Percentiles rank a stretch among this genome's conserved stretches.
These are phyloP conservation scores for Quercus aquifolioides DNA, from an alignment of 306 rosid species.

Conservation along the genomic window DNA sequence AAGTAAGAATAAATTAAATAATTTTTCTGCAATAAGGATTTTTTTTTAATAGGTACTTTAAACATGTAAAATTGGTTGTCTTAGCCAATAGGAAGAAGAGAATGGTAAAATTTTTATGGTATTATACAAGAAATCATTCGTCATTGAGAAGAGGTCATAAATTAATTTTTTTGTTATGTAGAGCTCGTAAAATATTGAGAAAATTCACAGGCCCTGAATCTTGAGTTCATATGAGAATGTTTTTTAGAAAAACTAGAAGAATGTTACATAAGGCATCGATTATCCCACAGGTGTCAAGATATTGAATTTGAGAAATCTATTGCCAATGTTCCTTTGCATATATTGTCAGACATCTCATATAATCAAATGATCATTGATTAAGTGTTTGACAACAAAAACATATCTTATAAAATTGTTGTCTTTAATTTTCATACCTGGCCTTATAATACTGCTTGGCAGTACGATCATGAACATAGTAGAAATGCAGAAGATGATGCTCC, in stretches of 20 bases:
- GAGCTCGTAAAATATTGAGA: background rate
- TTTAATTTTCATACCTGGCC: conserved; percentile 64
- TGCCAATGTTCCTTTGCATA: background rate
- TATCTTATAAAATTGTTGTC: background rate
- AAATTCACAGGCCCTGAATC: background rate
- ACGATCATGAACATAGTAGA: conserved; percentile 87
- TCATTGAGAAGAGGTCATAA: background rate
- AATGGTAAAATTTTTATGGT: background rate
- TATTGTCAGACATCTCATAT: background rate
- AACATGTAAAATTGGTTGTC: background rate
- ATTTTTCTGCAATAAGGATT: background rate
- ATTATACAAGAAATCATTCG: background rate
- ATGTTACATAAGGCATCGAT: background rate
- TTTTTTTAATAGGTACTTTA: background rate
- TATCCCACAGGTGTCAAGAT: background rate
- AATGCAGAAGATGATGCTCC: conserved; percentile 64
- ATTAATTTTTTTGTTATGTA: too few relatives aligned
- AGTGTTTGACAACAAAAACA: background rate
- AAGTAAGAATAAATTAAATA: conserved; percentile 7
- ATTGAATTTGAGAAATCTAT: background rate
- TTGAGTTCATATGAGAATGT: background rate
- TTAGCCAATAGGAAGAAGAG: background rate
- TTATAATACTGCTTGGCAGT: conserved; percentile 76
- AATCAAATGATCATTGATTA: background rate
- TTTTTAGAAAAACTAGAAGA: background rate